phyloP scores from a whole-genome alignment of 1,284 basidiomycete genomes.

The Austroboletus rostrupii region DNA sequence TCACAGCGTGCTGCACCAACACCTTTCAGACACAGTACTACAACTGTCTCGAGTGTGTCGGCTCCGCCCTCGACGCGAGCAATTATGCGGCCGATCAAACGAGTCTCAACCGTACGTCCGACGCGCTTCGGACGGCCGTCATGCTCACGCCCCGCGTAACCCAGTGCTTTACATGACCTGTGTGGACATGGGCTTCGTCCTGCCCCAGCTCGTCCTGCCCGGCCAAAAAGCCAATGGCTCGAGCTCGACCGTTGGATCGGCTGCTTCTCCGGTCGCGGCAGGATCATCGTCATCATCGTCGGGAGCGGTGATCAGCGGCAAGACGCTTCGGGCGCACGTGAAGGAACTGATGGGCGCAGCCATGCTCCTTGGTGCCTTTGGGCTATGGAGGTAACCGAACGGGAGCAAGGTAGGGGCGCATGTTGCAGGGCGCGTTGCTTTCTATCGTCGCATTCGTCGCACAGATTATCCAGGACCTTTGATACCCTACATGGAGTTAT shows the following conservation, averaged over 20 bases:
- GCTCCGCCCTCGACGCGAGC: constrained; percentile 21
- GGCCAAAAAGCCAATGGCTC: constrained; percentile 36
- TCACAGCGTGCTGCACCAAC: constrained; percentile 31
- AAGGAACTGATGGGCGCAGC: constrained; percentile 5
- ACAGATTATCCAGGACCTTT: constrained; percentile 1
- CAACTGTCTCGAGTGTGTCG: constrained; percentile 36
- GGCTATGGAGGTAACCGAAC: constrained; percentile 13
- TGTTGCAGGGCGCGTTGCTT: not conserved
- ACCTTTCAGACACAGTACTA: constrained; percentile 34
- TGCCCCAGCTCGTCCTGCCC: constrained; percentile 37
- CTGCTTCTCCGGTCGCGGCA: not conserved
- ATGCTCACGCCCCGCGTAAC: not conserved
- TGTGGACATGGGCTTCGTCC: constrained; percentile 26
- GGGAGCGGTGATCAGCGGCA: not conserved
- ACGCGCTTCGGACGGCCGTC: not conserved
- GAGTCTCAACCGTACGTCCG: constrained; percentile 28
- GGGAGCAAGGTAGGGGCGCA: not conserved
- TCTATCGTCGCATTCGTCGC: not conserved
- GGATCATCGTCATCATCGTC: constrained; percentile 3
- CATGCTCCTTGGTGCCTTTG: constrained; percentile 8
- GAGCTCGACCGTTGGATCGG: constrained; percentile 17
- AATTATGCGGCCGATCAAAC: constrained; percentile 29
- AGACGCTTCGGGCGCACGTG: not conserved
- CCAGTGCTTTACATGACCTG: constrained; percentile 33
- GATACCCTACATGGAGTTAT: constrained; percentile 12